phyloP scores from a whole-genome alignment of 2,329 filamentous ascomycete genomes.

The Epichloe sibirici region DNA sequence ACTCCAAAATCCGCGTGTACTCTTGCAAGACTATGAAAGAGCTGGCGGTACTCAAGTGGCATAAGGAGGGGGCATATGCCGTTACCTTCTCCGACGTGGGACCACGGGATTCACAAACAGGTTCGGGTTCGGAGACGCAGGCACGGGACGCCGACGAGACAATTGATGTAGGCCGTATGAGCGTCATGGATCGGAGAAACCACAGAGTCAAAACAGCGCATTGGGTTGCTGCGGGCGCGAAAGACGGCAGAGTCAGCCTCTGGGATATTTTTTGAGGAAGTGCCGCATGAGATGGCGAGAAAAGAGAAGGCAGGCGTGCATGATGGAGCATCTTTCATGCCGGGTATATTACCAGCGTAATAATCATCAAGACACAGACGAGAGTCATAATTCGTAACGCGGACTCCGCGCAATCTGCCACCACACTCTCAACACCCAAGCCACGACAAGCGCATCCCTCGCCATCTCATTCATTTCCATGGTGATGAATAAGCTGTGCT shows the following conservation, averaged over 20 bases:
- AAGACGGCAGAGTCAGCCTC: conserved; percentile 88
- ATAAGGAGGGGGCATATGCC: conserved; percentile 76
- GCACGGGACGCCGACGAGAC: neutral
- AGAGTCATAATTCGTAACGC: conserved; percentile 1
- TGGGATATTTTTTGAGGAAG: conserved; percentile 74
- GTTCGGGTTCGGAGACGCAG: neutral
- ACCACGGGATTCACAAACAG: neutral
- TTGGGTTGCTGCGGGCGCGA: conserved; percentile 83
- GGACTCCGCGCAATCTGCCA: conserved; percentile 14
- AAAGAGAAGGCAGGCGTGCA: neutral
- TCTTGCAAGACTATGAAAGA: conserved; percentile 70
- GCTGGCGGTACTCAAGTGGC: conserved; percentile 88
- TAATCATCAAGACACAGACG: too few relatives aligned
- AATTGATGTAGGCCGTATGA: conserved; percentile 6
- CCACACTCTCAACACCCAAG: conserved; percentile 25
- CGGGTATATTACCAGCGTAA: too few relatives aligned
- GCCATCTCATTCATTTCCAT: conserved; percentile 16
- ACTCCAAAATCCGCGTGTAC: conserved; percentile 71
- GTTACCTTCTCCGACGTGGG: conserved; percentile 53
- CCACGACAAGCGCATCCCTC: conserved; percentile 23
- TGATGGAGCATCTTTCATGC: neutral
- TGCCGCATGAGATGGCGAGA: neutral
- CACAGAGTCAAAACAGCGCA: conserved; percentile 58
- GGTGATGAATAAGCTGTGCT: conserved; percentile 19
- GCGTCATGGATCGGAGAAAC: conserved; percentile 51